Percentiles rank a stretch among this genome's conserved stretches.
phyloP scores from a whole-genome alignment of 2,329 filamentous ascomycete genomes.

The Fusarium sp. region DNA sequence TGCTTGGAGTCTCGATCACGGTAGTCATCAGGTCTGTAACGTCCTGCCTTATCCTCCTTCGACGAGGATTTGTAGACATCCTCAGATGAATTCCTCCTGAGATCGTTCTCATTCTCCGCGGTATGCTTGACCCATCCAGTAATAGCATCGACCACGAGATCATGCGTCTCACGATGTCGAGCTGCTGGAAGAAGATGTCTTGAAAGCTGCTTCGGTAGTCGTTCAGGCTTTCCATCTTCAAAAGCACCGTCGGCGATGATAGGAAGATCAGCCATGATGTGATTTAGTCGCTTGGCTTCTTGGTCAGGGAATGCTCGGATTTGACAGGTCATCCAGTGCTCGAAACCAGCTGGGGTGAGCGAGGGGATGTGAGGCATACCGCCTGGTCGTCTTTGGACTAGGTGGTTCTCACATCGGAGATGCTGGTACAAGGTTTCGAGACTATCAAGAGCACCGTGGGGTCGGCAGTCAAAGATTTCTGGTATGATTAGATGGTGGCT shows the following conservation, averaged over 20 bases:
- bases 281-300: conserved; percentile 76
- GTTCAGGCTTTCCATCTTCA: conserved; percentile 72
- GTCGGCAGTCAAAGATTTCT: conserved; percentile 65
- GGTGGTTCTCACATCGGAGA: conserved; percentile 70
- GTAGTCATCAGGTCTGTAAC: conserved; percentile 36
- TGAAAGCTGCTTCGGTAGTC: conserved; percentile 82
- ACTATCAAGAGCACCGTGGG: conserved; percentile 41
- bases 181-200: conserved; percentile 75
- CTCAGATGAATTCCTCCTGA: conserved; percentile 25
- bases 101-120: conserved; percentile 30
- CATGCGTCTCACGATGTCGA: conserved; percentile 67
- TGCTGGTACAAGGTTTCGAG: conserved; percentile 64
- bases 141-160: conserved; percentile 70
- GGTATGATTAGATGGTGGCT: conserved; percentile 1
- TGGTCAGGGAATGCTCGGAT: conserved; percentile 81
- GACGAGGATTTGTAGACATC: conserved; percentile 22
- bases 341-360: conserved; percentile 75
- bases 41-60: conserved; percentile 31
- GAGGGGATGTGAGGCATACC: conserved; percentile 70
- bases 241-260: conserved; percentile 68
- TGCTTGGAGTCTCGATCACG: conserved; percentile 30
- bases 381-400: conserved; percentile 66
- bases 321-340: conserved; percentile 76
- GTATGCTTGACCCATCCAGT: conserved; percentile 53
- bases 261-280: conserved; percentile 75